Evolutionary conservation across 106 monocot genomes (phyloP), one percentile per base, ranked within the genome.

Genomic region (Agapanthus africanus): DNA sequence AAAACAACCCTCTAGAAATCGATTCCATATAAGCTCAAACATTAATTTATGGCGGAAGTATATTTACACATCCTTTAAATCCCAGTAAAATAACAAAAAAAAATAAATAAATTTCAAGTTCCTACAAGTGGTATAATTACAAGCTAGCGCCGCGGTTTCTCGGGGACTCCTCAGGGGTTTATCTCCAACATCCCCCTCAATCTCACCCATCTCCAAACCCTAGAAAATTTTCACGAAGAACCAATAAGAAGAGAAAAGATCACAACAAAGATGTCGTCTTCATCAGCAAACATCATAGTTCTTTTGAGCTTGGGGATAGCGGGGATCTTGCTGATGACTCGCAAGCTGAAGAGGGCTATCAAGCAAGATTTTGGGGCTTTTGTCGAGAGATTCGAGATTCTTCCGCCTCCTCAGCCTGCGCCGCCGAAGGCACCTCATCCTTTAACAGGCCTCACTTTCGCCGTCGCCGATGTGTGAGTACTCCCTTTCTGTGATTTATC

Each of bases 371-470:
- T 90, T 60, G 99, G 99, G 21, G 99, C 93, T 34, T 93, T 99
- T 69, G 73, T 90, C 6, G 80, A 83, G 73, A 84, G 90, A 18
- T 74, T 99, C 37, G 85, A 99, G 83, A 80, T 99, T 54, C 90
- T 99, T 37, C 99, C 99, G 35, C 99, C 93, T 6, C 93, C 99
- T 4, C 99, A 65, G 40, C 99, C 99, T 0, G 74, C 85, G 11
- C 93, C 93, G 8, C 99, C 99, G 13, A 93, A 99, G 40, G 97
- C 97, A 2, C 93, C 87, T 19, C 99, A 93, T 42, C 90, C 99
- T 26, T 66, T 99, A 22, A 77, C 81, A 6, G 90, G 83, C 56
- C 85, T 99, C 76, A 59, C 84, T 69, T 99, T 99, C 68, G 93
- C 99, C 61, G 87, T 85, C 36, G 87, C 99, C 40, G 99, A 99